Evolutionary conservation across 2,329 filamentous ascomycete genomes (phyloP).

Genomic region (Verticillium isaacii): DNA sequence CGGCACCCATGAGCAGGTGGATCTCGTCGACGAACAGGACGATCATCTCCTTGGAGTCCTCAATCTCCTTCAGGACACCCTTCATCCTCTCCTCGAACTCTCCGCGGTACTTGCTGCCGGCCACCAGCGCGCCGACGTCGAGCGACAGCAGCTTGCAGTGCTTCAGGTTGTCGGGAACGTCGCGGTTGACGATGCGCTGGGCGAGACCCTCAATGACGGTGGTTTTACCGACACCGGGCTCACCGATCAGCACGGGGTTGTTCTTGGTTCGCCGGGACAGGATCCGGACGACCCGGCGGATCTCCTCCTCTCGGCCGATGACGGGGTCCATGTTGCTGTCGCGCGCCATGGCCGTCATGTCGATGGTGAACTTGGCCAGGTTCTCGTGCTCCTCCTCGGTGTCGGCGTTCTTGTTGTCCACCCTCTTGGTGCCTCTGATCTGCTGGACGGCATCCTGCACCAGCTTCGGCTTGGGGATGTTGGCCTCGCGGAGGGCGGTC

Average conservation of each 20-base stretch:
- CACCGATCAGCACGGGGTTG: constrained; percentile 96
- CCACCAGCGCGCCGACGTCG: constrained; percentile 90
- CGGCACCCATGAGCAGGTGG: constrained; percentile 96
- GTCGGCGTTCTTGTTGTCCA: constrained; percentile 95
- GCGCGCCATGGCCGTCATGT: constrained; percentile 93
- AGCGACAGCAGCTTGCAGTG: constrained; percentile 91
- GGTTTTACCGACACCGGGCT: constrained; percentile 97
- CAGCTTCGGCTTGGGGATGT: constrained; percentile 86
- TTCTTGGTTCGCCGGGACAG: constrained; percentile 94
- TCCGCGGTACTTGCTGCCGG: constrained; percentile 96
- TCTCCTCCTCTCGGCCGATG: constrained; percentile 95
- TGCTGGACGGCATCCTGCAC: constrained; percentile 86
- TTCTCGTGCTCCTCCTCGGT: constrained; percentile 91
- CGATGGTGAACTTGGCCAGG: constrained; percentile 95
- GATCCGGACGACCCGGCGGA: constrained; percentile 85
- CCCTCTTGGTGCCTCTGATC: constrained; percentile 86
- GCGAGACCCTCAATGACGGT: constrained; percentile 96
- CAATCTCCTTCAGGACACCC: constrained; percentile 94
- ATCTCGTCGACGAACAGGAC: constrained; percentile 99
- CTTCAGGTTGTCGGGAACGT: constrained; percentile 92
- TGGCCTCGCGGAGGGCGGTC: constrained; percentile 72
- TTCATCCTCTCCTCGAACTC: constrained; percentile 99
- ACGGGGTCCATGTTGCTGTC: constrained; percentile 98
- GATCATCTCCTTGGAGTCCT: constrained; percentile 92
- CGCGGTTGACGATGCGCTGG: constrained; percentile 90